A percentile compares a stretch with the other conserved stretches of the same genome.
phyloP scores from a whole-genome alignment of 2,329 filamentous ascomycete species.

The Trichoderma lentiforme region DNA sequence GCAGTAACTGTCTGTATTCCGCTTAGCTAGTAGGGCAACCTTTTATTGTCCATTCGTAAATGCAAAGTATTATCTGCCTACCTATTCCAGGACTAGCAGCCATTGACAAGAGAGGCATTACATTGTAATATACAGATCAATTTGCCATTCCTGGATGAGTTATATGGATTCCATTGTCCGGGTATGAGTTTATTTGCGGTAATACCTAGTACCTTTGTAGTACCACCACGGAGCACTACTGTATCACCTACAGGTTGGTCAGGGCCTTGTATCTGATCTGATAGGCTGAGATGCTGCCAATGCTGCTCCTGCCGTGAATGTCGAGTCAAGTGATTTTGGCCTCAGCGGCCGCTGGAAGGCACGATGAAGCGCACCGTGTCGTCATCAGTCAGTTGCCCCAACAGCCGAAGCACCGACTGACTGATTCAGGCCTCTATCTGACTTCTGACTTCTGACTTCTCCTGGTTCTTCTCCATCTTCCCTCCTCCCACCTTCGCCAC shows the following conservation, averaged over 20 bases:
- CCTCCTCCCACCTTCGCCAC: background rate
- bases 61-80: background rate
- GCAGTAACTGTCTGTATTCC: background rate
- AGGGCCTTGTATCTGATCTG: background rate
- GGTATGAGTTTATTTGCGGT: background rate
- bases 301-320: background rate
- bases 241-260: background rate
- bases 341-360: conserved; percentile 1
- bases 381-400: background rate
- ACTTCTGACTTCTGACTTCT: conserved; percentile 2
- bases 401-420: background rate
- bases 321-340: background rate
- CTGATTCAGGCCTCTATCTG: background rate
- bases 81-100: background rate
- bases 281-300: background rate
- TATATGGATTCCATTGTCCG: too few relatives aligned
- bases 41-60: background rate
- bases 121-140: background rate
- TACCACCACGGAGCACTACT: background rate
- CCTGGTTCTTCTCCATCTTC: background rate
- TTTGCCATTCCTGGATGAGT: background rate
- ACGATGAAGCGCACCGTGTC: background rate
- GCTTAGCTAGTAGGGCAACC: background rate
- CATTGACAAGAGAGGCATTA: background rate
- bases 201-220: background rate